Base-by-base conservation (phyloP, 148 eudicot genomes). In the Mesembryanthemum crystallinum region DNA sequence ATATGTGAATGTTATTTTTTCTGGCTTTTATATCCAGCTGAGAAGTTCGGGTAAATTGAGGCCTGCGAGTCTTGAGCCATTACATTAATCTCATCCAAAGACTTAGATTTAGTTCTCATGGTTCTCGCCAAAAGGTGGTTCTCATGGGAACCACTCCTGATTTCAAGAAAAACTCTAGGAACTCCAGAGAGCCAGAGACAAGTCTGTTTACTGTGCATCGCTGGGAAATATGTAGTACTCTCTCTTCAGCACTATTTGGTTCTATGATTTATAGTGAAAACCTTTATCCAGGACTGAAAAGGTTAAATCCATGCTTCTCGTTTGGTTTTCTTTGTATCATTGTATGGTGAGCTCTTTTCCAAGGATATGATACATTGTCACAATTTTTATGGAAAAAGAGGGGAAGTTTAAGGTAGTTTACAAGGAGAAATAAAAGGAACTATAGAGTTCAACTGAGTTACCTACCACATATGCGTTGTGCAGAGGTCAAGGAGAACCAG, bases 401-500 rank as follows among this genome's bases (percentile, higher is more conserved):
- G 5, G 21, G 2, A 51, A 1, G 23, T n/a, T 43, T 12, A 23
- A 35, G 24, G 43, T 8, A 67, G 47, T 54, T 13, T 27, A 49
- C 21, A 69, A 18, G 69, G 59, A 49, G 23, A 28, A 18, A 74
- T 8, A 39, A n/a, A n/a, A 13, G 55, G 60, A 61, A 32, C 29
- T 9, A 55, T 52, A n/a, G 15, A 62, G 30, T 61, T 59, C n/a
- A 57, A 45, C 49, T 18, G 28, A 68, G 28, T 24, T 37, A 83
- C 93, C 67, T 77, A 93, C 98, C 96, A 78, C 98, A 94, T 52
- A 92, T 92, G 66, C 98, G 93, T 72, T 94, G 98, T 23, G 98
- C 98, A 75, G 98, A 94, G 71, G 97, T 92, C 88, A 94, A 80
- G 45, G 98, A 94, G 86, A 94, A 94, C 98, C 98, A 94, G 85